Conservation (phyloP, 345 rosid genomes). For the Lagerstroemia speciosa region DNA sequence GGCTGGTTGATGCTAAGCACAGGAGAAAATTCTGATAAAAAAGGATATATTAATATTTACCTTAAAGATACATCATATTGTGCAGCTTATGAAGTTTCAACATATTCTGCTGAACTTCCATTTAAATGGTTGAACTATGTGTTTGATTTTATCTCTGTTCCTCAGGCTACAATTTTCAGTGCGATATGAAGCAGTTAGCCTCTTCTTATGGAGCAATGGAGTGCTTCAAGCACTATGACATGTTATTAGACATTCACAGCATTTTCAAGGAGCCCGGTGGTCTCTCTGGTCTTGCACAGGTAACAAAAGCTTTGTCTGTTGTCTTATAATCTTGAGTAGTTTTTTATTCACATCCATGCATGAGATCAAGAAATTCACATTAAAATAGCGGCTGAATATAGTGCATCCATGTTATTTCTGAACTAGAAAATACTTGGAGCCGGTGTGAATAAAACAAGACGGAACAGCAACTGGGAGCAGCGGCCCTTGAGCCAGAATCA, state of each 20-base stretch:
- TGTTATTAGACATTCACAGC: conserved; percentile 73
- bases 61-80: not conserved
- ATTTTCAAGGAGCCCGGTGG: conserved; percentile 75
- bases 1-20: no score
- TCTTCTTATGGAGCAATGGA: conserved; percentile 57
- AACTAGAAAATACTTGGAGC: conserved; percentile 78
- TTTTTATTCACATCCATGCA: not conserved
- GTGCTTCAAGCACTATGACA: conserved; percentile 77
- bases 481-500: conserved; percentile 72
- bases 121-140: not conserved
- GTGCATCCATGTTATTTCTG: not conserved
- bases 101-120: not conserved
- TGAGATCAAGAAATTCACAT: not conserved
- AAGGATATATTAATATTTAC: not conserved
- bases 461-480: conserved; percentile 83
- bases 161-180: conserved; percentile 81
- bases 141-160: not conserved
- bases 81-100: not conserved
- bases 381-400: not conserved
- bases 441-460: conserved; percentile 81
- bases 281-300: conserved; percentile 77
- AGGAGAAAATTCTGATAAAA: not conserved
- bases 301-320: conserved; percentile 16
- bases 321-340: not conserved
- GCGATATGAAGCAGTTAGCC: conserved; percentile 61